phyloP scores from a whole-genome alignment of 495 filamentous ascomycete species.

The Venustampulla echinocandica region DNA sequence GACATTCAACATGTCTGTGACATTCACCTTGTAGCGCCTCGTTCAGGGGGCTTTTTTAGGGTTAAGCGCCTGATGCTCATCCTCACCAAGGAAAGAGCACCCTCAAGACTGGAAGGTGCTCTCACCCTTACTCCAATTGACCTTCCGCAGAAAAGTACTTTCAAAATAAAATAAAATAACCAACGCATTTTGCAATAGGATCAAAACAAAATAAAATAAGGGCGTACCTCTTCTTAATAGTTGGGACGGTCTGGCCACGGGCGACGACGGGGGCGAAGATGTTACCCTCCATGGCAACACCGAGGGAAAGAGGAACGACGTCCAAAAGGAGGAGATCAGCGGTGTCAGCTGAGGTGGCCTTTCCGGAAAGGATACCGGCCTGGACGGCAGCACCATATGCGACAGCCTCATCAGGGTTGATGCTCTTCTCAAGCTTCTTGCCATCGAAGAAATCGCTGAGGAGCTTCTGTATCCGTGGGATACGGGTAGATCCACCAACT shows the following conservation, averaged over 20 bases:
- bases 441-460: conserved; percentile 97
- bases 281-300: conserved; percentile 99
- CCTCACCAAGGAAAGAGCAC: no score
- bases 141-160: no score
- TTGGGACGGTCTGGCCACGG: conserved; percentile 86
- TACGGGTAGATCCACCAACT: conserved; percentile 98
- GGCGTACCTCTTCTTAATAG: conserved; percentile 78
- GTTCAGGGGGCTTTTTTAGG: no score
- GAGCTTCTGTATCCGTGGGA: conserved; percentile 97
- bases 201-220: no score
- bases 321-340: conserved; percentile 93
- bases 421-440: conserved; percentile 99
- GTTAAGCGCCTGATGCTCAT: no score
- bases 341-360: conserved; percentile 90
- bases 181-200: no score
- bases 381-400: conserved; percentile 98
- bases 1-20: no score
- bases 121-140: no score
- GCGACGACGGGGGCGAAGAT: conserved; percentile 96
- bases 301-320: conserved; percentile 93
- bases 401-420: conserved; percentile 99
- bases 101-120: no score
- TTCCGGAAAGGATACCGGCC: conserved; percentile 95
- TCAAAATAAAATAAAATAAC: no score
- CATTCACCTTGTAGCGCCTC: no score